Evolutionary conservation across 2,329 filamentous ascomycete genomes (phyloP), one percentile per base, ranked within the genome.

Genomic region (Aspergillus arachidicola): DNA sequence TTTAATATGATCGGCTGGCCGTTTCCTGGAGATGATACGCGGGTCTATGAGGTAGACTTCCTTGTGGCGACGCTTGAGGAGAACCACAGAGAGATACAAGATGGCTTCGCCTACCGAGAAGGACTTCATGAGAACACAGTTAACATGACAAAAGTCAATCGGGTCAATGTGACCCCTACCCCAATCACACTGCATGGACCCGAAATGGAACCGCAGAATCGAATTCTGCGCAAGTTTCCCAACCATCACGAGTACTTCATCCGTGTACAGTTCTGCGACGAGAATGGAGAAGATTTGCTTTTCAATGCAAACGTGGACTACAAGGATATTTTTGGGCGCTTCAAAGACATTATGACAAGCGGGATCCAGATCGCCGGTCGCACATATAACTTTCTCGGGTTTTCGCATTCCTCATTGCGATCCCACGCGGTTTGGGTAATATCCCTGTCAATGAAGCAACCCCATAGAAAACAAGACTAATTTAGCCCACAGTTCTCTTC

Each of bases 401-500:
- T 93, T 74, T 93, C 91, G 0, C 89, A 94, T 74, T 94, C 91
- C 0, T 93, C 91, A 0, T 82, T 94, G 4, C 84, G 91, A 14
- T 83, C 87, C 0, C 90, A 92, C 63, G 88, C 89, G 0, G 88
- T 85, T 30, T 93, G 91, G 91, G 67, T 64, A 66, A 62, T 5
- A 32, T n/a, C 19, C 10, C 21, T 16, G 21, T 10, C 36, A 2
- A n/a, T 30, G 10, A 32, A 21, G 6, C 3, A 23, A 6, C 1
- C 38, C 4, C n/a, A 23, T 38, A 19, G 26, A 1, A 38, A 16
- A 3, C 11, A 23, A 6, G 11, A 38, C 51, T 36, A 2, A 55
- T 21, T 21, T 6, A 7, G 4, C 28, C 1, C 4, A 36, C 12
- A 60, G 68, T 68, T 71, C 30, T 87, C 85, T 72, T 78, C 83